Evolutionary conservation across 352 stramenopile genomes (phyloP).

Genomic region (Globisporangium apiculatum): DNA sequence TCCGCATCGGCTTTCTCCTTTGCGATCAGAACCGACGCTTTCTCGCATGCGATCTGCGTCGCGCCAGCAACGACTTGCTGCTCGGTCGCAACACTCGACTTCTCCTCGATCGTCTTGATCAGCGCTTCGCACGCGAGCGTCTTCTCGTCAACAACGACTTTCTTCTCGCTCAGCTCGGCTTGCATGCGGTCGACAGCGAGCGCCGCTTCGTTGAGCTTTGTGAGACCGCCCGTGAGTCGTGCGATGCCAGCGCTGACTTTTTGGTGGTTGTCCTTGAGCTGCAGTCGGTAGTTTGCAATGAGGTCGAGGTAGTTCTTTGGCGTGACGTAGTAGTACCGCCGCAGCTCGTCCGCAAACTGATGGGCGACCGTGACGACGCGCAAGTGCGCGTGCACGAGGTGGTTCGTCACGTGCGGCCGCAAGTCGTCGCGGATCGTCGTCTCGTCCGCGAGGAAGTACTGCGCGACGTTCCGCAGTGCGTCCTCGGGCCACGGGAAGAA

Average conservation of each 20-base stretch:
- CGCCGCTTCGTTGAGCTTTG: constrained; percentile 92
- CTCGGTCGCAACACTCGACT: constrained; percentile 88
- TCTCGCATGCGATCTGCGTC: constrained; percentile 89
- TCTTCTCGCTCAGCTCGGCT: constrained; percentile 91
- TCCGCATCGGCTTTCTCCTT: constrained; percentile 92
- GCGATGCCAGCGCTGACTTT: constrained; percentile 89
- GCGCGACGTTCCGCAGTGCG: constrained; percentile 88
- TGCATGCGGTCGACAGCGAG: constrained; percentile 93
- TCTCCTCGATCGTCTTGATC: constrained; percentile 94
- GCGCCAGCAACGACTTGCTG: constrained; percentile 87
- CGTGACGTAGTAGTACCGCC: constrained; percentile 95
- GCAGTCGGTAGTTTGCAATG: constrained; percentile 89
- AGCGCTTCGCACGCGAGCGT: constrained; percentile 88
- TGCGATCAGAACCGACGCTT: constrained; percentile 88
- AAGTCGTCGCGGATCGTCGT: constrained; percentile 83
- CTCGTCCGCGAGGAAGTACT: constrained; percentile 92
- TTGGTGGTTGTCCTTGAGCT: constrained; percentile 87
- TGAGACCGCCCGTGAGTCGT: constrained; percentile 87
- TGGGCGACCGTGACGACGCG: constrained; percentile 86
- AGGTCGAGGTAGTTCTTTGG: constrained; percentile 97
- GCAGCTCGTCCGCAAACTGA: constrained; percentile 88
- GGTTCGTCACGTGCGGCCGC: constrained; percentile 72
- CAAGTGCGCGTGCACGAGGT: constrained; percentile 90
- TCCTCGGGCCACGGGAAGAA: constrained; percentile 95
- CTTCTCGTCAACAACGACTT: constrained; percentile 94